Conservation (phyloP, 2,329 filamentous ascomycete genomes). For the Colletotrichum trifolii region DNA sequence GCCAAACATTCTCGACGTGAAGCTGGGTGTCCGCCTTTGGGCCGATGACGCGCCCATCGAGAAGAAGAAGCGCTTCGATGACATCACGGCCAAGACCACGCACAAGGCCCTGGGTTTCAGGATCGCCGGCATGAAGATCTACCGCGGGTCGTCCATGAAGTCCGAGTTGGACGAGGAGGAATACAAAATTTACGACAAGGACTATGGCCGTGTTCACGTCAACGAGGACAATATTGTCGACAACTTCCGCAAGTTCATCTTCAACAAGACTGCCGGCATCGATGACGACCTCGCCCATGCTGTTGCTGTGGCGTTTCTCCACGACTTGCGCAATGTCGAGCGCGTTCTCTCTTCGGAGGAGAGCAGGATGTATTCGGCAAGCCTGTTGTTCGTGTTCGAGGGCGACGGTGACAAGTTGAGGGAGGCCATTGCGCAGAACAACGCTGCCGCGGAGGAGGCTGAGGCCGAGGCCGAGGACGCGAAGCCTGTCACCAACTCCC, state of each 20-base stretch:
- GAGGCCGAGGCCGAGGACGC: conserved; percentile 35
- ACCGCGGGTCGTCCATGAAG: conserved; percentile 64
- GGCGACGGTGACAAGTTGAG: conserved; percentile 68
- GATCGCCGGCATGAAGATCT: conserved; percentile 74
- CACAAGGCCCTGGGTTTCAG: conserved; percentile 71
- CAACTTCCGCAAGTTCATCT: conserved; percentile 67
- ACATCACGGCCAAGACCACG: conserved; percentile 68
- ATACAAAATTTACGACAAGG: conserved; percentile 72
- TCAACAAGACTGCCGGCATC: conserved; percentile 68
- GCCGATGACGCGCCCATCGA: conserved; percentile 75
- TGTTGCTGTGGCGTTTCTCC: conserved; percentile 64
- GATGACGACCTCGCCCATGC: conserved; percentile 67
- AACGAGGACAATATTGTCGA: conserved; percentile 65
- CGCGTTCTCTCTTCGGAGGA: conserved; percentile 65
- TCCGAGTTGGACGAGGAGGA: conserved; percentile 63
- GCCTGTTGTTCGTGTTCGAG: conserved; percentile 72
- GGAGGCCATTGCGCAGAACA: conserved; percentile 65
- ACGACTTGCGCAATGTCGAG: conserved; percentile 64
- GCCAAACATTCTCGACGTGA: conserved; percentile 93
- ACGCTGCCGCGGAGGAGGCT: conserved; percentile 63
- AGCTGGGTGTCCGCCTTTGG: conserved; percentile 88
- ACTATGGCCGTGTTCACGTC: conserved; percentile 67
- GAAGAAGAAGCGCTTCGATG: conserved; percentile 70
- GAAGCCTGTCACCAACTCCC: conserved; percentile 46
- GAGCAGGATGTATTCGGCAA: conserved; percentile 73